Conservation (phyloP, 805 yeast genomes). For the Kuraishia floccosa region DNA sequence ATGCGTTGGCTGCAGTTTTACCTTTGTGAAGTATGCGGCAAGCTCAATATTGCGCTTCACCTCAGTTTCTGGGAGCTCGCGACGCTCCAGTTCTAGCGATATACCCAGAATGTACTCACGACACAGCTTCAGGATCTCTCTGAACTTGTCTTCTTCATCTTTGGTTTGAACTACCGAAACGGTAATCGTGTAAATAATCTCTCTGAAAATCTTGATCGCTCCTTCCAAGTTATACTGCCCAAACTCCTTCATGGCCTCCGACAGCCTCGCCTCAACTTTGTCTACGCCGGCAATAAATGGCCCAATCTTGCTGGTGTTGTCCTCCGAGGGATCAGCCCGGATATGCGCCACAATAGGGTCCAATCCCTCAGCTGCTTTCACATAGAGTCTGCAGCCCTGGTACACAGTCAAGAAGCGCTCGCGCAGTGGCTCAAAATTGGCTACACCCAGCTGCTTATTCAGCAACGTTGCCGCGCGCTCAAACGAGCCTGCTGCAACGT, state of each 20-base stretch:
- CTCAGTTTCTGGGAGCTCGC: slow-evolving; percentile 60
- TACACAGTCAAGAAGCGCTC: slow-evolving; percentile 75
- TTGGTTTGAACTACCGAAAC: slow-evolving; percentile 60
- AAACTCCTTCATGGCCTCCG: slow-evolving; percentile 73
- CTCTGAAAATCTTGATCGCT: slow-evolving; percentile 73
- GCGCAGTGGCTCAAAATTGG: slow-evolving; percentile 80
- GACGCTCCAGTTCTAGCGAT: slow-evolving; percentile 83
- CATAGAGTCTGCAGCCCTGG: slow-evolving; percentile 63
- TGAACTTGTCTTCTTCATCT: slow-evolving; percentile 69
- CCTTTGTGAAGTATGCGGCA: slow-evolving; percentile 91
- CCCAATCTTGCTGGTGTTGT: slow-evolving; percentile 29
- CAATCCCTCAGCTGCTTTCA: slow-evolving; percentile 65
- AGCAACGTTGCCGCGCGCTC: slow-evolving; percentile 92
- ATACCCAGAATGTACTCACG: slow-evolving; percentile 88
- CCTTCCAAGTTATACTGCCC: slow-evolving; percentile 73
- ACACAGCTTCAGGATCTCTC: slow-evolving; percentile 59
- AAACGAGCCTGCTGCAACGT: slow-evolving; percentile 93
- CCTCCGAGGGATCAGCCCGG: slow-evolving; percentile 54
- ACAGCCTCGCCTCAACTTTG: slow-evolving; percentile 44
- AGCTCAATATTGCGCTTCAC: slow-evolving; percentile 83
- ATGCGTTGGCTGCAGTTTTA: slow-evolving; percentile 74
- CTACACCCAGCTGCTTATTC: slow-evolving; percentile 81
- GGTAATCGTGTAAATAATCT: slow-evolving; percentile 64
- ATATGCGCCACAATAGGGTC: slow-evolving; percentile 62
- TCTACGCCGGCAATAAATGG: slow-evolving; percentile 76